Evolutionary conservation across 768 basidiomycete genomes (phyloP).

Genomic region (Boletus barrowsii): DNA sequence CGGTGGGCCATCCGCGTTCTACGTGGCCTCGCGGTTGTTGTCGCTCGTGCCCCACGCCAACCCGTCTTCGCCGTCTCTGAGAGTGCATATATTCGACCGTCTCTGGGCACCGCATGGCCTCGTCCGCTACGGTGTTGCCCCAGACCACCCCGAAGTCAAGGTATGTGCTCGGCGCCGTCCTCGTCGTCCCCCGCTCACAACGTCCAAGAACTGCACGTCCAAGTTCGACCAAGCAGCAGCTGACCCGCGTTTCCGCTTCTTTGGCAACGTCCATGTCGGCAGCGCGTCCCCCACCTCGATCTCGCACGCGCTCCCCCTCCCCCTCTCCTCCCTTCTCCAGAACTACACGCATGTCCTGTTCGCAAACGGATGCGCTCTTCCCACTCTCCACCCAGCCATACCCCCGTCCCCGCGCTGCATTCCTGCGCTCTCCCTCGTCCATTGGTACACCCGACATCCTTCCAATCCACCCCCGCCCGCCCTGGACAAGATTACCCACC

Average conservation of each 20-base stretch:
- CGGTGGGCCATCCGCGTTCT: slow-evolving; percentile 96
- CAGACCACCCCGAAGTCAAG: slow-evolving; percentile 99
- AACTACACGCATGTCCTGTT: slow-evolving; percentile 87
- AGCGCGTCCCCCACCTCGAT: slow-evolving; percentile 38
- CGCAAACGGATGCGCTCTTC: slow-evolving; percentile 78
- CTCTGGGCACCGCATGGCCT: slow-evolving; percentile 94
- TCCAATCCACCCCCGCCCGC: slow-evolving; percentile 57
- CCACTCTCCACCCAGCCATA: slow-evolving; percentile 54
- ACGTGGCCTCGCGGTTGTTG: slow-evolving; percentile 84
- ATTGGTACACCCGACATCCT: slow-evolving; percentile 97
- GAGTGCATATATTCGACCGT: slow-evolving; percentile 86
- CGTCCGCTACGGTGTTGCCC: slow-evolving; percentile 94
- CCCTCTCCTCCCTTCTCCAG: slow-evolving; percentile 56
- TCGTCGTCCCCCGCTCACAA: slow-evolving; percentile 10
- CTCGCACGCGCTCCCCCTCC: slow-evolving; percentile 52
- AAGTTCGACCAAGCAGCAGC: slow-evolving; percentile 83
- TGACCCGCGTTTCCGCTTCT: slow-evolving; percentile 84
- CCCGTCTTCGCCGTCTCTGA: slow-evolving; percentile 36
- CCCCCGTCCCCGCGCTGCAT: slow-evolving; percentile 50
- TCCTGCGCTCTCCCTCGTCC: slow-evolving; percentile 81
- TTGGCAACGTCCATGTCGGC: slow-evolving; percentile 81
- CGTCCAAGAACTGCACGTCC: slow-evolving; percentile 85
- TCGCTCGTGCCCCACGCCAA: slow-evolving; percentile 46
- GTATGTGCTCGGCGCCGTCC: slow-evolving; percentile 28
- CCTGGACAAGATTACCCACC: slow-evolving; percentile 62